Evolutionary conservation across 2,329 filamentous ascomycete genomes (phyloP).

Genomic region (Pseudocercospora fuligena): DNA sequence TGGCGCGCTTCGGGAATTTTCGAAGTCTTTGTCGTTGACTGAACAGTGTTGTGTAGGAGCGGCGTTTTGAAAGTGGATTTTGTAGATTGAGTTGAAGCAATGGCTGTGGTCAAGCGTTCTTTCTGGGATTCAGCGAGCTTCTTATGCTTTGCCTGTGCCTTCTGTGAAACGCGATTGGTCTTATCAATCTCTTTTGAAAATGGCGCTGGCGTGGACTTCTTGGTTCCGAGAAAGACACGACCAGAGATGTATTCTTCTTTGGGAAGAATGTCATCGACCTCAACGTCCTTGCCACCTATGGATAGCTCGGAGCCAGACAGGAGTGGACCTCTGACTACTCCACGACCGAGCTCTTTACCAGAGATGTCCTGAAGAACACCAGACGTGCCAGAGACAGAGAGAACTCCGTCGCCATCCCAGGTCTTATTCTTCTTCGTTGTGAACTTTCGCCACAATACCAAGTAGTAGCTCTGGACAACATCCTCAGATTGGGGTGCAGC

Average conservation of each 20-base stretch:
- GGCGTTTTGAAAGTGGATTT: slow-evolving; percentile 63
- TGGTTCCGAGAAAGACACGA: slow-evolving; percentile 34
- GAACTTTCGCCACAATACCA: slow-evolving; percentile 64
- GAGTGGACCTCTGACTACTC: slow-evolving; percentile 60
- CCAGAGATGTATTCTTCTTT: slow-evolving; percentile 56
- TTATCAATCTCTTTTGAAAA: slow-evolving; percentile 36
- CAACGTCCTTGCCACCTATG: slow-evolving; percentile 69
- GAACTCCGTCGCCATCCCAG: slow-evolving; percentile 74
- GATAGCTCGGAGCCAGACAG: slow-evolving; percentile 65
- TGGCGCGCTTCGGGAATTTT: slow-evolving; percentile 65
- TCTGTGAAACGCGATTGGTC: slow-evolving; percentile 33
- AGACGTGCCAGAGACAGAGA: slow-evolving; percentile 62
- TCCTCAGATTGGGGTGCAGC: slow-evolving; percentile 19
- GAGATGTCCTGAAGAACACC: slow-evolving; percentile 66
- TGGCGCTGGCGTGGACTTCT: slow-evolving; percentile 33
- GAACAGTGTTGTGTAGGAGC: slow-evolving; percentile 54
- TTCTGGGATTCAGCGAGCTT: slow-evolving; percentile 48
- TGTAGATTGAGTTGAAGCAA: slow-evolving; percentile 46
- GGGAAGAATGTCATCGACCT: slow-evolving; percentile 66
- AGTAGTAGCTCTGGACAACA: slow-evolving; percentile 48
- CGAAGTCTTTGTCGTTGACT: slow-evolving; percentile 48
- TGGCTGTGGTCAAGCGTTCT: slow-evolving; percentile 43
- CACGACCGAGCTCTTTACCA: slow-evolving; percentile 66
- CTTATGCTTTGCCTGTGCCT: slow-evolving; percentile 38
- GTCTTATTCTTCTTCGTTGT: slow-evolving; percentile 77